Conservation (phyloP, 2,329 filamentous ascomycete species). For the Didymella pomorum region DNA sequence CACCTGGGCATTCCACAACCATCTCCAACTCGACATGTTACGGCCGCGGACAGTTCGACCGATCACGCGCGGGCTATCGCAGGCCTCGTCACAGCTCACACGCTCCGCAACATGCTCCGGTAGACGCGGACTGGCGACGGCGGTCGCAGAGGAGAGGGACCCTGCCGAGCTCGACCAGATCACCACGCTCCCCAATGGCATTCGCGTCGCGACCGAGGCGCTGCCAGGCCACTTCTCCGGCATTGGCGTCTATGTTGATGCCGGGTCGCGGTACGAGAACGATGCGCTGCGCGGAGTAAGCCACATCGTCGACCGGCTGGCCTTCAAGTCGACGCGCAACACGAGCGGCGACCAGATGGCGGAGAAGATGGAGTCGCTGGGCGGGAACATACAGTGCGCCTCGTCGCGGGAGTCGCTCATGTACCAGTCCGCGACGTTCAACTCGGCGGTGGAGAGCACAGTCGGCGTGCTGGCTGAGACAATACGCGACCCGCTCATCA, state of each 20-base stretch:
- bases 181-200: constrained; percentile 87
- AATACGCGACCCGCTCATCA: constrained; percentile 84
- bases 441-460: constrained; percentile 83
- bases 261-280: constrained; percentile 93
- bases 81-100: constrained; percentile 26
- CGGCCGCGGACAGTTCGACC: constrained; percentile 41
- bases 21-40: constrained; percentile 38
- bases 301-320: constrained; percentile 93
- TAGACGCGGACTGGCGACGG: constrained; percentile 15
- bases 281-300: constrained; percentile 84
- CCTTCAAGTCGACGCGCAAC: constrained; percentile 85
- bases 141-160: constrained; percentile 62
- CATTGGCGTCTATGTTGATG: constrained; percentile 94
- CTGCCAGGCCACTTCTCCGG: constrained; percentile 94
- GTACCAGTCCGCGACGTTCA: constrained; percentile 99
- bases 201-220: constrained; percentile 93
- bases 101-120: constrained; percentile 8
- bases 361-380: constrained; percentile 84
- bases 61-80: constrained; percentile 39
- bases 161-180: constrained; percentile 86
- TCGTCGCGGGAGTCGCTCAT: constrained; percentile 95
- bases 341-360: constrained; percentile 84
- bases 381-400: constrained; percentile 96
- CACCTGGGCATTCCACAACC: constrained; percentile 4
- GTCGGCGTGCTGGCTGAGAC: constrained; percentile 90